Evolutionary conservation across 2,329 filamentous ascomycete species (phyloP).

Genomic region (Exophiala phaeomuriformis): DNA sequence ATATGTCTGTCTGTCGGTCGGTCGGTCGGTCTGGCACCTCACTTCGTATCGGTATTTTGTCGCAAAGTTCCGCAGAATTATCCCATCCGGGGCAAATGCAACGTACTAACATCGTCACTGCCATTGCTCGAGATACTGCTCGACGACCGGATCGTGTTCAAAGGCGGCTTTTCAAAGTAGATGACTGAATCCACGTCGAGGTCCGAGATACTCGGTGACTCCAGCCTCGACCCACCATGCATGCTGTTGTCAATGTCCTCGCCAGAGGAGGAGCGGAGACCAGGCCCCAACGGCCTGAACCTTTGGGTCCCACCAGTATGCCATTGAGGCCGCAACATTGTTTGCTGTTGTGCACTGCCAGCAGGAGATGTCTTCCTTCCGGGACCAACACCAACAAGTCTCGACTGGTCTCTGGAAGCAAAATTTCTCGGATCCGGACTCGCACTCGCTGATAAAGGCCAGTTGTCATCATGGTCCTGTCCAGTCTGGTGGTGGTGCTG

Average conservation of each 20-base stretch:
- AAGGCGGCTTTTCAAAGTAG: constrained; percentile 4
- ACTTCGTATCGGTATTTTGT: background rate
- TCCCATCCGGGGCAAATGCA: constrained; percentile 12
- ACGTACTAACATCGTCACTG: constrained; percentile 8
- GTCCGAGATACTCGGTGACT: constrained; percentile 8
- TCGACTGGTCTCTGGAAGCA: background rate
- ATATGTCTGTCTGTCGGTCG: too few relatives aligned
- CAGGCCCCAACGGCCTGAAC: background rate
- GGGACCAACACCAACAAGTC: background rate
- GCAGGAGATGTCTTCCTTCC: too few relatives aligned
- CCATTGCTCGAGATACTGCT: constrained; percentile 4
- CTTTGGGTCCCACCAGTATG: too few relatives aligned
- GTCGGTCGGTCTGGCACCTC: background rate
- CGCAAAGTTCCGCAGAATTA: background rate
- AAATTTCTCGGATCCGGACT: background rate
- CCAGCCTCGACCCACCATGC: constrained; percentile 4
- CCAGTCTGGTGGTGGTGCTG: too few relatives aligned
- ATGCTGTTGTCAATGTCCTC: constrained; percentile 3
- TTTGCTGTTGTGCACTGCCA: too few relatives aligned
- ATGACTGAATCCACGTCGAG: background rate
- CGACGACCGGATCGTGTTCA: constrained; percentile 8
- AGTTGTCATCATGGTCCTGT: background rate
- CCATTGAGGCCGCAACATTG: too few relatives aligned
- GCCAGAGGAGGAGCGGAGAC: constrained; percentile 1
- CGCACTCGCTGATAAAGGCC: constrained; percentile 3